Evolutionary conservation across 345 rosid species (phyloP), one percentile per base, ranked within the genome.

Genomic region (Moricandia moricandioides): DNA sequence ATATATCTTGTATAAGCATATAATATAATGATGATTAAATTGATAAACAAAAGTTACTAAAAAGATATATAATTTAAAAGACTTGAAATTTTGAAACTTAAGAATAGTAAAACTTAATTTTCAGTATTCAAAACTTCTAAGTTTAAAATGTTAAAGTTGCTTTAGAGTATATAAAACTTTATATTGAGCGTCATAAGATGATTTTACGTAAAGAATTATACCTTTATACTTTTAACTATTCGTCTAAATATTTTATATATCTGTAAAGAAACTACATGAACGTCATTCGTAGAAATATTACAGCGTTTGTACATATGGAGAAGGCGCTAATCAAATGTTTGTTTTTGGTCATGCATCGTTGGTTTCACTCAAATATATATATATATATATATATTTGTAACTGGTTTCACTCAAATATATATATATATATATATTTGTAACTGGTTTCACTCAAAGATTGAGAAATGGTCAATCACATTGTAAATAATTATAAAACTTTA

Each of bases 301-400:
- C 61, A 56, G 6, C 67, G 16, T 29, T 74, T 57, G 6, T 18
- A 58, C 7, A 65, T 57, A 67, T 18, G 39, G 33, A 61, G 43
- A 52, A 76, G 52, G 17, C 17, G 56, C 56, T 14, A 62, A 70
- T 65, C 65, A 73, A 40, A 39, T 14, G 16, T 65, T 39, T 73
- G 47, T 55, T 16, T 16, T 65, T 65, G 65, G 78, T 57, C 65
- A 55, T 21, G 54, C 56, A 5, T 30, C 54, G 11, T 4, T n/a
- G 52, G 52, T 45, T 45, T 45, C 52, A 6, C 17, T 21, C 18
- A 47, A 37, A 73, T 54, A 52, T 33, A n/a, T n/a, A n/a, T n/a
- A n/a, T n/a, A n/a, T n/a, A n/a, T n/a, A n/a, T n/a, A n/a, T n/a
- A n/a, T n/a, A n/a, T n/a, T n/a, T n/a, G n/a, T n/a, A n/a, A n/a